A percentile compares a stretch with the other conserved stretches of the same genome.
phyloP scores from a whole-genome alignment of 202 grass and related monocot genomes.

The Zoysia matrella region DNA sequence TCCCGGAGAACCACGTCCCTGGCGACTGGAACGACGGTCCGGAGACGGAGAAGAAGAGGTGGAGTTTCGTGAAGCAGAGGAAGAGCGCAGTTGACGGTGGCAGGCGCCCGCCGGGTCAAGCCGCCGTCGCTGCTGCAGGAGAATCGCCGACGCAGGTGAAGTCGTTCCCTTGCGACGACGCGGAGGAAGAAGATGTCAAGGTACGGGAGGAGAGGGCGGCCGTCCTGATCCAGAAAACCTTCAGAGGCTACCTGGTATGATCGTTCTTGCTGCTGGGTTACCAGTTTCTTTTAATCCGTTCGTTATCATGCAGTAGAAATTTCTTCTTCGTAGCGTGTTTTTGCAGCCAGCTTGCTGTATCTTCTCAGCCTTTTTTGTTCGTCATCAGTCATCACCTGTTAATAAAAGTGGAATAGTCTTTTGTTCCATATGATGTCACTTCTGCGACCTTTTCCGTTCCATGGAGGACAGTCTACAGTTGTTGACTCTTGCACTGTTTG shows the following conservation, averaged over 20 bases:
- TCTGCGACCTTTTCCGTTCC: not conserved
- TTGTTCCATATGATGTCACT: conserved; percentile 51
- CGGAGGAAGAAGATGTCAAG: conserved; percentile 26
- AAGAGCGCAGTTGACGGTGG: conserved; percentile 30
- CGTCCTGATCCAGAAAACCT: conserved; percentile 76
- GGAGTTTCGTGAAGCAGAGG: conserved; percentile 82
- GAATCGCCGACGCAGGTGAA: conserved; percentile 31
- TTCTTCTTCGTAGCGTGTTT: not conserved
- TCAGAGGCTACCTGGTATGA: conserved; percentile 88
- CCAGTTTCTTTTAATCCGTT: not conserved
- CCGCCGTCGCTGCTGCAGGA: not conserved
- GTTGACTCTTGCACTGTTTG: conserved; percentile 25
- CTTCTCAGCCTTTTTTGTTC: not conserved
- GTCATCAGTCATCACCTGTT: not conserved
- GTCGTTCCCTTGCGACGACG: conserved; percentile 29
- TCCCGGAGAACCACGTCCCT: conserved; percentile 22
- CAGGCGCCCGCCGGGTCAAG: not conserved
- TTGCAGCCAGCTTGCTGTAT: not conserved
- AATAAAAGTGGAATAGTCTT: not conserved
- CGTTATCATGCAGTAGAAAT: conserved; percentile 6
- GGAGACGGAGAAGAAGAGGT: conserved; percentile 61
- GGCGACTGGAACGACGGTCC: conserved; percentile 5
- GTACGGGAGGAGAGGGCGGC: conserved; percentile 34
- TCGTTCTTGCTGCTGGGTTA: not conserved
- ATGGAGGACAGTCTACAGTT: conserved; percentile 12